These are phyloP conservation scores for Vitis hybrid DNA, from an alignment of 177 flowering plant species.

Conservation along the genomic window DNA sequence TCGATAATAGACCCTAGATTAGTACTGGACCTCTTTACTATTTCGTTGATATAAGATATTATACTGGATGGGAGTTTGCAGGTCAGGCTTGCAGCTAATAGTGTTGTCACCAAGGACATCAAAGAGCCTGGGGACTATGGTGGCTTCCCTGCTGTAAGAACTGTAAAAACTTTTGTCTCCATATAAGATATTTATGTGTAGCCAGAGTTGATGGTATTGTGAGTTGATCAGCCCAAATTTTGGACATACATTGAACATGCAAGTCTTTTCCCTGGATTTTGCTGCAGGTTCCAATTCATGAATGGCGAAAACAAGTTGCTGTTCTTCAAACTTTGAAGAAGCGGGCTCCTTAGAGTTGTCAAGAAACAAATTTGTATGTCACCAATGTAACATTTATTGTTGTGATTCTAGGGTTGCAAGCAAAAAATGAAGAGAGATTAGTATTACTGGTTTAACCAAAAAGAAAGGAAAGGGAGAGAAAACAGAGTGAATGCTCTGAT, in stretches of 20 bases:
- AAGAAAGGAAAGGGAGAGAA: slow-evolving; percentile 9
- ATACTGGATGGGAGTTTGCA: slow-evolving; percentile 23
- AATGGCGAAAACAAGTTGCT: slow-evolving; percentile 85
- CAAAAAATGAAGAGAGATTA: no score
- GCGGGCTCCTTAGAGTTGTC: slow-evolving; percentile 1
- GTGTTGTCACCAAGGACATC: slow-evolving; percentile 83
- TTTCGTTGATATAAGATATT: not conserved
- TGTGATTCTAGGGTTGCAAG: not conserved
- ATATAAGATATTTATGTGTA: not conserved
- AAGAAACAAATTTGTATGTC: not conserved
- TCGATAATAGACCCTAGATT: not conserved
- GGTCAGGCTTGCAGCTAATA: slow-evolving; percentile 93
- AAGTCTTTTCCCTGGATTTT: not conserved
- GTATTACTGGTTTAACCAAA: slow-evolving; percentile 30
- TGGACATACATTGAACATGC: not conserved
- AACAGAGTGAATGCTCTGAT: no score
- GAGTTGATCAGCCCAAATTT: no score
- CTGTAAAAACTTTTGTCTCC: no score
- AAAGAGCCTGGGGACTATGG: slow-evolving; percentile 84
- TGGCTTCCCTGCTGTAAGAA: slow-evolving; percentile 93
- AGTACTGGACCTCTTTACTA: not conserved
- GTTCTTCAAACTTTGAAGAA: slow-evolving; percentile 32
- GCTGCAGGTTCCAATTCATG: slow-evolving; percentile 66
- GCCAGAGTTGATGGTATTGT: no score
- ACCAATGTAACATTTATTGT: not conserved